A percentile compares a stretch with the other conserved stretches of the same genome.
phyloP scores from a whole-genome alignment of 371 early-diverging fungal genomes.

The Circinella minor region DNA sequence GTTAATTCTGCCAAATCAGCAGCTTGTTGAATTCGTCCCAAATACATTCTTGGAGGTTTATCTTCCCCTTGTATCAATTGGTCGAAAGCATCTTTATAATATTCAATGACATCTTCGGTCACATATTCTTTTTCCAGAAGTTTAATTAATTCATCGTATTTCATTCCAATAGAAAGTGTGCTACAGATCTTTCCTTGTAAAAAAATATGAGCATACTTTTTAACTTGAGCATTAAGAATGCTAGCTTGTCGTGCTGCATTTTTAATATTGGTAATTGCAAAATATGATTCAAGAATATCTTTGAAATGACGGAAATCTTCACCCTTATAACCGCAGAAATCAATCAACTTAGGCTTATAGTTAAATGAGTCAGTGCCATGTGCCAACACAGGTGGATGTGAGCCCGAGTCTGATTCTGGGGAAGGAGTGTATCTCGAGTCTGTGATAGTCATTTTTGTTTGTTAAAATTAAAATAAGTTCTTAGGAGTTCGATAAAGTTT shows the following conservation, averaged over 20 bases:
- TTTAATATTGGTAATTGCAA: conserved; percentile 5
- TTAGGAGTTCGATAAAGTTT: no score
- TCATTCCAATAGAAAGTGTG: background rate
- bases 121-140: conserved; percentile 12
- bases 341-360: background rate
- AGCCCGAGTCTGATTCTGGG: no score
- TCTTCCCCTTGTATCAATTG: conserved; percentile 16
- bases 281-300: conserved; percentile 11
- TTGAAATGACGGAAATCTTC: conserved; percentile 21
- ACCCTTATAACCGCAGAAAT: conserved; percentile 21
- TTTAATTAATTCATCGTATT: conserved; percentile 12
- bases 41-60: conserved; percentile 15
- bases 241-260: conserved; percentile 1
- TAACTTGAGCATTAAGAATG: conserved; percentile 13
- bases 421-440: no score
- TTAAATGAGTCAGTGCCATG: background rate
- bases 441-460: no score
- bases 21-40: conserved; percentile 15
- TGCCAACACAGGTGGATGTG: conserved; percentile 2
- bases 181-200: background rate
- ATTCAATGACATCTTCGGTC: conserved; percentile 4
- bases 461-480: no score
- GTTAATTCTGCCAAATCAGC: conserved; percentile 14
- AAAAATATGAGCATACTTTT: background rate
- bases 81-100: conserved; percentile 16